Evolutionary conservation across 768 basidiomycete genomes (phyloP), one percentile per base, ranked within the genome.

Genomic region (Boletus reticuloceps): DNA sequence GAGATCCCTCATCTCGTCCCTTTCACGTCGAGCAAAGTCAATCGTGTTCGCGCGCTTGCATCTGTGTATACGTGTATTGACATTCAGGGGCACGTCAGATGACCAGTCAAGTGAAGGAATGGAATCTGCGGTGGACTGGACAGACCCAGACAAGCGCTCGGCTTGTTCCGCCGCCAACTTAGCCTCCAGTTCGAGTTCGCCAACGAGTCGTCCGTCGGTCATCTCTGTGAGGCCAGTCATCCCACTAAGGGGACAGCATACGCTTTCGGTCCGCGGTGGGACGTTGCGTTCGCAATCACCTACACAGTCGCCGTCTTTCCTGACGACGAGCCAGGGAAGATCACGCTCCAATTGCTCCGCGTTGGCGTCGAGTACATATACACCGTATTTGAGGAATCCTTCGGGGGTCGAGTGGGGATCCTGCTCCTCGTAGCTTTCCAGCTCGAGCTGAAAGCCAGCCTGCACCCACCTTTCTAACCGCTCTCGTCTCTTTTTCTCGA

Each of bases 1-100:
- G 51, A 95, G 74, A 65, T 90, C 88, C 13, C 88, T 77, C 91
- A 94, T 95, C 75, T 95, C 94, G 57, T 91, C 89, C 70, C 83
- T 83, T 74, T 96, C 93, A 34, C 91, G 79, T 64, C 84, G 81
- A 14, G 89, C 85, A 69, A 94, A 93, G 67, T 91, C 83, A 66
- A 92, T 81, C 31, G 86, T 88, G 66, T 89, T 88, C 5, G 73
- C 73, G 36, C 58, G 56, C 60, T 64, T 65, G 49, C 67, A 69
- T 45, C 67, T 59, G 20, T 69, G 68, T 39, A 68, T 55, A 13
- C 60, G 62, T 11, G 58, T 46, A 32, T 55, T 64, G 43, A 51
- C 25, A 12, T 49, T 55, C 19, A 10, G 13, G 13, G 56, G 47
- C 5, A 20, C 27, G 3, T 8, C 22, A 22, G 53, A 41, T 5